A percentile compares a stretch with the other conserved stretches of the same genome.
Evolutionary conservation across 2,329 filamentous ascomycete species (phyloP).

Genomic region (Tetracladium maxilliforme): DNA sequence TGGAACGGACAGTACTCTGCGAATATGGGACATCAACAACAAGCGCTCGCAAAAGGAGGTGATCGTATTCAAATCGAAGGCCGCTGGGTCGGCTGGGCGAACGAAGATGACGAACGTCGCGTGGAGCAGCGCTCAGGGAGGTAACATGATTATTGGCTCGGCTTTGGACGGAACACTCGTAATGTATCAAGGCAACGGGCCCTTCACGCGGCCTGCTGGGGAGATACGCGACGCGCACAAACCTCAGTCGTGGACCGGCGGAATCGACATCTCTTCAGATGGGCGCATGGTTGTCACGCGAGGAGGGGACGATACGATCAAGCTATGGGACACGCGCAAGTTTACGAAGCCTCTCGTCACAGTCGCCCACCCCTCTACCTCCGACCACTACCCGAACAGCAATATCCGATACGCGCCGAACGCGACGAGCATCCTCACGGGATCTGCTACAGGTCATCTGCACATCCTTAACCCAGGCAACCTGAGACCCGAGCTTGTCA

Average conservation of each 20-base stretch:
- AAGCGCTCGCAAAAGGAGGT: conserved; percentile 83
- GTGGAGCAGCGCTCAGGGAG: conserved; percentile 74
- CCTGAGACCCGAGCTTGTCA: conserved; percentile 68
- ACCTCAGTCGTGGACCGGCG: conserved; percentile 78
- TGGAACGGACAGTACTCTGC: conserved; percentile 84
- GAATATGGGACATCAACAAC: conserved; percentile 95
- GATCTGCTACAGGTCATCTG: conserved; percentile 71
- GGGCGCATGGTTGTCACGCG: conserved; percentile 81
- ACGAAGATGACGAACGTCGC: conserved; percentile 87
- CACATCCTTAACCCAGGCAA: conserved; percentile 92
- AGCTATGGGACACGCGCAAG: conserved; percentile 93
- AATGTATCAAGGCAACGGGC: conserved; percentile 85
- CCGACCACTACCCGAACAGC: conserved; percentile 66
- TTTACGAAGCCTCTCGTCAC: conserved; percentile 82
- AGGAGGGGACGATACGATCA: conserved; percentile 84
- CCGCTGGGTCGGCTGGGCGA: conserved; percentile 75
- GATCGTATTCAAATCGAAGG: conserved; percentile 87
- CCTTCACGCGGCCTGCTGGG: conserved; percentile 65
- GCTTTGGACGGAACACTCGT: conserved; percentile 81
- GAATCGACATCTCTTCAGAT: conserved; percentile 80
- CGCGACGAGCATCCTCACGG: conserved; percentile 73
- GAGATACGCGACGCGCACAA: conserved; percentile 77
- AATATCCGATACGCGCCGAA: conserved; percentile 86
- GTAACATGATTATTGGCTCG: conserved; percentile 65
- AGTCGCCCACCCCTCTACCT: conserved; percentile 66